Conservation (phyloP, 805 yeast genomes). For the Wickerhamomyces hampshirensis region DNA sequence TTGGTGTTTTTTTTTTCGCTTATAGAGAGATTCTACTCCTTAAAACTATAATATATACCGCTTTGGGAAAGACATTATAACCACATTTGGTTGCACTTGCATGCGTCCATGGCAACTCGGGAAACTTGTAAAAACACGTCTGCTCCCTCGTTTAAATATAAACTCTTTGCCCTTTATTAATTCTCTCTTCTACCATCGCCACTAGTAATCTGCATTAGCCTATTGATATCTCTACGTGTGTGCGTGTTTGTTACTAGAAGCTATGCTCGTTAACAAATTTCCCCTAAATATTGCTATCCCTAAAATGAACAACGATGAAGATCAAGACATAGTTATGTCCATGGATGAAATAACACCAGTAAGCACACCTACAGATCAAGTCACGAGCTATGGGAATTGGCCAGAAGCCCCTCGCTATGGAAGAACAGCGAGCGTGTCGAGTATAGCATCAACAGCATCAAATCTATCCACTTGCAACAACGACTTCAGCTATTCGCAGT, state of each 20-base stretch:
- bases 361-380: constrained; percentile 23
- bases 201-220: too few species aligned
- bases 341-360: constrained; percentile 21
- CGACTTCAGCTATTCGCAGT: constrained; percentile 21
- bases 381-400: constrained; percentile 7
- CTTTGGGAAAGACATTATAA: too few species aligned
- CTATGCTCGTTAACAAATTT: constrained; percentile 18
- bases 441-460: constrained; percentile 23
- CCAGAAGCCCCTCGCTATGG: constrained; percentile 20
- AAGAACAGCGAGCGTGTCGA: constrained; percentile 23
- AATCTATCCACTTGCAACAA: constrained; percentile 18
- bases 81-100: background rate
- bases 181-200: background rate
- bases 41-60: too few species aligned
- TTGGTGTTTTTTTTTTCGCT: too few species aligned
- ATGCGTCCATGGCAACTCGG: background rate
- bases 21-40: too few species aligned
- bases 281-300: constrained; percentile 14
- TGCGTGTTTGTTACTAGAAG: too few species aligned
- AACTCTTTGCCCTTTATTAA: background rate
- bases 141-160: background rate
- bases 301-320: constrained; percentile 4
- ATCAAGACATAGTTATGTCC: constrained; percentile 10
- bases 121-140: background rate
- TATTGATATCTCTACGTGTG: too few species aligned